Conservation (phyloP, 2,329 filamentous ascomycete genomes). For the Lasiodiplodia theobromae region DNA sequence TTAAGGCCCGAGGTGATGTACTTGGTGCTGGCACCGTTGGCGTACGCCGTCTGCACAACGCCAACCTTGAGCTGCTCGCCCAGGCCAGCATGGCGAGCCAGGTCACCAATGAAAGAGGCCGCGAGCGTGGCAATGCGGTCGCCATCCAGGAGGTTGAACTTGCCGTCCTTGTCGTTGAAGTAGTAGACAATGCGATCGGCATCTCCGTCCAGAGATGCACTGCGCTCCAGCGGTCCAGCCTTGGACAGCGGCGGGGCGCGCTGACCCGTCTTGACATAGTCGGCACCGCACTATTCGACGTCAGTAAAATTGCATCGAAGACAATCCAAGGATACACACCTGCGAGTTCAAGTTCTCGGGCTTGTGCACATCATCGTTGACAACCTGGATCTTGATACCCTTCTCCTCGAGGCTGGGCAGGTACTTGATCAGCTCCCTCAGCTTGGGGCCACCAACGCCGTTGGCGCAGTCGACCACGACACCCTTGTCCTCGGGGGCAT, state of each 20-base stretch:
- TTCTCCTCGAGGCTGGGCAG: conserved; percentile 72
- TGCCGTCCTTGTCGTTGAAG: conserved; percentile 80
- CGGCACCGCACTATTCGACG: conserved; percentile 77
- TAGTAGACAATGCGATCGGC: conserved; percentile 97
- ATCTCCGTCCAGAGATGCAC: conserved; percentile 92
- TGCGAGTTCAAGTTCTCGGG: conserved; percentile 89
- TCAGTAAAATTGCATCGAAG: conserved; percentile 7
- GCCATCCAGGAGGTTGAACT: conserved; percentile 92
- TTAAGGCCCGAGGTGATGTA: conserved; percentile 89
- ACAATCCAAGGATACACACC: conserved; percentile 56
- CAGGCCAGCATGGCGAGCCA: conserved; percentile 80
- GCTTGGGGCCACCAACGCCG: conserved; percentile 91
- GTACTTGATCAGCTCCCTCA: conserved; percentile 84
- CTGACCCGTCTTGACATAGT: conserved; percentile 97
- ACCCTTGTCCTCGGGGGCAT: conserved; percentile 59
- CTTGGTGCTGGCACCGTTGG: conserved; percentile 91
- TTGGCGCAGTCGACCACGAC: conserved; percentile 95
- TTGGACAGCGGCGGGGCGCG: conserved; percentile 84
- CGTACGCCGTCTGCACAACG: conserved; percentile 96
- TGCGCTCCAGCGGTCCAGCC: conserved; percentile 76
- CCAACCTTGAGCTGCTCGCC: conserved; percentile 84
- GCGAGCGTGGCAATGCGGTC: conserved; percentile 96
- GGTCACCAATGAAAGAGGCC: conserved; percentile 90
- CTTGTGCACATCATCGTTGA: conserved; percentile 92
- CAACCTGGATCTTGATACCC: conserved; percentile 79